phyloP scores from a whole-genome alignment of 305 asterid species.

The Solanum chacoense region DNA sequence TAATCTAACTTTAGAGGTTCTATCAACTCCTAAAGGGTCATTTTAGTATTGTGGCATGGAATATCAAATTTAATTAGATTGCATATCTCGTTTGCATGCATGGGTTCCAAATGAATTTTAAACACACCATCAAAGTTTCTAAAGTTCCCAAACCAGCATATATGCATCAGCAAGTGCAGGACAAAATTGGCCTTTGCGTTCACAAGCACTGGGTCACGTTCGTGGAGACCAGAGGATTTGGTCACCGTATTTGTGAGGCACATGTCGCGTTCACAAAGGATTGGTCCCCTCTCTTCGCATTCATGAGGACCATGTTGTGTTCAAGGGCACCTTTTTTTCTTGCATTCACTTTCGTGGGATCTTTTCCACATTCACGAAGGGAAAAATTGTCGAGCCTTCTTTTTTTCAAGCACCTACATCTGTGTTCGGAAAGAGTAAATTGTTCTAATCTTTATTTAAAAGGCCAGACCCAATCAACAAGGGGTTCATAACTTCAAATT shows the following conservation, averaged over 20 bases:
- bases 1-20: background rate
- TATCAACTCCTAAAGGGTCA: background rate
- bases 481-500: background rate
- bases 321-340: background rate
- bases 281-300: background rate
- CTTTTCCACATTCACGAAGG: background rate
- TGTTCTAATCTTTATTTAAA: no score
- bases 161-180: background rate
- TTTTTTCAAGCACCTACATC: background rate
- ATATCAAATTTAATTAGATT: background rate
- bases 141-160: background rate
- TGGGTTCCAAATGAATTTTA: background rate
- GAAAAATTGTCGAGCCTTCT: background rate
- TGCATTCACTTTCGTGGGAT: background rate
- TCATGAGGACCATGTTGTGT: background rate
- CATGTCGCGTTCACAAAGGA: background rate
- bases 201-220: background rate
- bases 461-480: background rate
- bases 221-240: background rate
- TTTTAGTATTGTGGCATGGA: background rate
- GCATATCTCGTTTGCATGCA: background rate
- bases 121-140: background rate
- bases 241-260: background rate
- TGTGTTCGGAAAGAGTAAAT: background rate
- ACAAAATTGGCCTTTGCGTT: background rate